Base-by-base conservation (phyloP, 2,329 filamentous ascomycete genomes). In the Ophiostoma triangulosporum region DNA sequence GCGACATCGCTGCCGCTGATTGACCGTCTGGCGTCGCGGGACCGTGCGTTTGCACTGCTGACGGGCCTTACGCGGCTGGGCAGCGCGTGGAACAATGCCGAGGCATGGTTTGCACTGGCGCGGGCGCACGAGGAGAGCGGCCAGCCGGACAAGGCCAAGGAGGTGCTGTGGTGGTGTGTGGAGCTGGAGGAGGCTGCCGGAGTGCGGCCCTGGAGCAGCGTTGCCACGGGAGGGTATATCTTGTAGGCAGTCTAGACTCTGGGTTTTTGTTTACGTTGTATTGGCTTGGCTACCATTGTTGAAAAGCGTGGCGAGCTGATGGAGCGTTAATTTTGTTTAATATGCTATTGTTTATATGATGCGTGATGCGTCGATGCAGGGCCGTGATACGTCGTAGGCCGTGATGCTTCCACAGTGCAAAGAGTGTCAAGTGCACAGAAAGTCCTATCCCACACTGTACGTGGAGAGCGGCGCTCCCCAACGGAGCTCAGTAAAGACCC, bases 81-180 rank as follows among this genome's bases (percentile, higher is more conserved):
- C 8, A 76, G 74, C 12, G 87, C 88, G 0, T 98, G 93, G 93
- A 91, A 96, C 67, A 80, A 84, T 65, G 83, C 87, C 0, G 93
- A 97, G 64, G 93, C 91, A 5, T 98, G 93, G 93, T 91, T 88
- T 63, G 80, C 85, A 4, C 76, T 98, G 32, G 87, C 89, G 0
- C 76, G 88, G 58, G 89, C 88, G 9, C 87, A 96, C 63, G 93
- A 98, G 67, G 81, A 89, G 64, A 86, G 87, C 54, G 86, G 85
- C 0, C 87, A 95, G 70, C 68, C 80, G 1, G 86, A 93, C 35
- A 95, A 91, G 71, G 86, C 93, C 14, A 94, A 90, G 70, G 86
- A 93, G 61, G 88, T 90, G 46, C 75, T 97, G 6, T 97, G 93
- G 93, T 97, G 91, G 89, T 95, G 90, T 62, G 86, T 98, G 12